These are phyloP conservation scores for Echinosophora koreensis DNA, from an alignment of 306 rosid species.

Conservation along the genomic window DNA sequence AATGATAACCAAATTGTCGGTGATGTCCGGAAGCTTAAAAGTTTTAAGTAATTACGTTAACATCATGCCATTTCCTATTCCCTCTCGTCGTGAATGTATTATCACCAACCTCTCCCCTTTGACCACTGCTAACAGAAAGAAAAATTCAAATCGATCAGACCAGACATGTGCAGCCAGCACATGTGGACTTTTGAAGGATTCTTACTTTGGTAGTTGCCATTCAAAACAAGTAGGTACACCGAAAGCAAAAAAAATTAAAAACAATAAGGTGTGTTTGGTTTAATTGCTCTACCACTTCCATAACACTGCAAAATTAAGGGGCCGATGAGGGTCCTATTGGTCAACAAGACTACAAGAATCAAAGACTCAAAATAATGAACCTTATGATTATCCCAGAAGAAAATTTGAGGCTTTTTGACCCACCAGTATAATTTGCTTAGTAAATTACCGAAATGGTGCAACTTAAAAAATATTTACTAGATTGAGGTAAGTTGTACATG, in stretches of 20 bases:
- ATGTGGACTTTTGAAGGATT: conserved; percentile 55
- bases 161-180: conserved; percentile 56
- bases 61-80: conserved; percentile 27
- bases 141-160: conserved; percentile 43
- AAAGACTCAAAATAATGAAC: conserved; percentile 21
- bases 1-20: conserved; percentile 38
- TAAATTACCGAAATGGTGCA: too few relatives aligned
- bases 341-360: conserved; percentile 30
- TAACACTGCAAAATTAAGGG: conserved; percentile 32
- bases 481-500: too few relatives aligned
- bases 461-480: too few relatives aligned
- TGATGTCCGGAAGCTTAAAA: conserved; percentile 29
- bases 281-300: neutral
- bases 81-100: conserved; percentile 19
- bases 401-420: too few relatives aligned
- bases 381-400: conserved; percentile 13
- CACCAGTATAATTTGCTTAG: too few relatives aligned
- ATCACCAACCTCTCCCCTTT: conserved; percentile 35
- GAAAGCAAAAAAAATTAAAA: conserved; percentile 6
- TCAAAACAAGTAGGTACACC: conserved; percentile 32
- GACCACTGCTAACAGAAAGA: conserved; percentile 37
- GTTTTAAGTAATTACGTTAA: neutral
- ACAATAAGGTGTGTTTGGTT: neutral
- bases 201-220: conserved; percentile 40
- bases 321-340: conserved; percentile 33